Base-by-base conservation (phyloP, 352 stramenopile species). In the Phytophthora cajani region DNA sequence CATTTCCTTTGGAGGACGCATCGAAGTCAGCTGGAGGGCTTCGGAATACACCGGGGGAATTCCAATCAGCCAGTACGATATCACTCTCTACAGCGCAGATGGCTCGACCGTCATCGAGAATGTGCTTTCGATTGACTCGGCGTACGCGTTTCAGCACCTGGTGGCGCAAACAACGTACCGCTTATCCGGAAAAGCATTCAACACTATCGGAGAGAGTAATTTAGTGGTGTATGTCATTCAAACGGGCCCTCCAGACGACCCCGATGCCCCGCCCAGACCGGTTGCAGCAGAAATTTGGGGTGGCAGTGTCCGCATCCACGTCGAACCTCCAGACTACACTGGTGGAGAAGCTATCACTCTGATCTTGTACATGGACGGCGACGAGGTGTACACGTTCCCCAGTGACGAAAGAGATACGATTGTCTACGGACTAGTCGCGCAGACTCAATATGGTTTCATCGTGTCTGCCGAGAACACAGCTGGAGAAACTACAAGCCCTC, bases 21-120 rank as follows among this genome's bases (percentile, higher is more conserved):
- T 93, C 5, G 67, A 82, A 58, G 74, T 87, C 5, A 58, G 59
- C 2, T 92, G 80, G 86, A 27, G 44, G 11, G 42, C 44, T 30
- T 62, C 81, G 1, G 65, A 77, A 36, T 71, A 88, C 54, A 82
- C 77, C 1, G 86, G 86, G 4, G 86, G 86, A 1, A 67, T 80
- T 2, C 52, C 70, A 0, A 64, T 86, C 10, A 57, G 55, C 5
- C 58, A 52, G 17, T 92, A 84, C n/a, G 17, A 59, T 3, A 52
- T 82, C 7, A 59, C 32, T 0, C 42, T 82, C 8, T 12, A 27
- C 19, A 52, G 19, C 11, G 30, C 11, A 27, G 60, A 72, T 19
- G 51, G 32, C 9, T 42, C 23, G 9, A n/a, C 19, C 16, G 2
- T 53, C 30, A 50, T 77, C 17, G 52, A 68, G 23, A 59, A 9